Evolutionary conservation across 1,139 yeast genomes (phyloP).

Genomic region (Blastobotrys indianensis): DNA sequence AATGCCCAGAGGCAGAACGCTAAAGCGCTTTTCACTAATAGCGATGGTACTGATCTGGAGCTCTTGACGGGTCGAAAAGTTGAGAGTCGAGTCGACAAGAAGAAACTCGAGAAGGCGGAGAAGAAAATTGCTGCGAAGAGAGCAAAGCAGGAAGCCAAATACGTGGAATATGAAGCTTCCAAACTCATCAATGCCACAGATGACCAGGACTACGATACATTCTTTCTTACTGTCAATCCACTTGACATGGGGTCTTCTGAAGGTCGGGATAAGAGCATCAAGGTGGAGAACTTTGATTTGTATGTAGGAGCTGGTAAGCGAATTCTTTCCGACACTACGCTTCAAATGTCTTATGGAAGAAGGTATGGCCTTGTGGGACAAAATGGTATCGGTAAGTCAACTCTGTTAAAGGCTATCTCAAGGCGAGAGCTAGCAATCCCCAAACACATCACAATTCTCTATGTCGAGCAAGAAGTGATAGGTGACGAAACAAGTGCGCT

Average conservation of each 20-base stretch:
- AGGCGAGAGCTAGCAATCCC: slow-evolving; percentile 93
- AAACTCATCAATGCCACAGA: slow-evolving; percentile 61
- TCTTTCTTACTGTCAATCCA: slow-evolving; percentile 92
- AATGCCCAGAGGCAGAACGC: slow-evolving; percentile 30
- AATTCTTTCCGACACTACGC: slow-evolving; percentile 80
- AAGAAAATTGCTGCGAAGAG: slow-evolving; percentile 94
- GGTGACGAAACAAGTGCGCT: slow-evolving; percentile 90
- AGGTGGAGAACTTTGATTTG: slow-evolving; percentile 84
- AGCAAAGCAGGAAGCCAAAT: slow-evolving; percentile 61
- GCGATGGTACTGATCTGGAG: slow-evolving; percentile 74
- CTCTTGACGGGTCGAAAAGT: slow-evolving; percentile 80
- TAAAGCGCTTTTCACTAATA: slow-evolving; percentile 32
- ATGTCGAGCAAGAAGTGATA: slow-evolving; percentile 93
- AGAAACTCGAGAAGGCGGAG: slow-evolving; percentile 95
- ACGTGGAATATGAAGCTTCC: slow-evolving; percentile 79
- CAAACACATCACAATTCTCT: slow-evolving; percentile 87
- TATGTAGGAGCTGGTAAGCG: slow-evolving; percentile 95
- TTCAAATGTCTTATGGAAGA: slow-evolving; percentile 85
- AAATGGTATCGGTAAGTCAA: slow-evolving; percentile 99
- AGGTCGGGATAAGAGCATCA: slow-evolving; percentile 92
- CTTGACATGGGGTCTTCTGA: slow-evolving; percentile 79
- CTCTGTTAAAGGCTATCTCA: slow-evolving; percentile 81
- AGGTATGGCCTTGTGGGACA: slow-evolving; percentile 97
- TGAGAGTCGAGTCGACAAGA: slow-evolving; percentile 91
- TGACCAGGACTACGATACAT: slow-evolving; percentile 81